Conservation (phyloP, 805 yeast genomes). For the Lipomyces anomalus region DNA sequence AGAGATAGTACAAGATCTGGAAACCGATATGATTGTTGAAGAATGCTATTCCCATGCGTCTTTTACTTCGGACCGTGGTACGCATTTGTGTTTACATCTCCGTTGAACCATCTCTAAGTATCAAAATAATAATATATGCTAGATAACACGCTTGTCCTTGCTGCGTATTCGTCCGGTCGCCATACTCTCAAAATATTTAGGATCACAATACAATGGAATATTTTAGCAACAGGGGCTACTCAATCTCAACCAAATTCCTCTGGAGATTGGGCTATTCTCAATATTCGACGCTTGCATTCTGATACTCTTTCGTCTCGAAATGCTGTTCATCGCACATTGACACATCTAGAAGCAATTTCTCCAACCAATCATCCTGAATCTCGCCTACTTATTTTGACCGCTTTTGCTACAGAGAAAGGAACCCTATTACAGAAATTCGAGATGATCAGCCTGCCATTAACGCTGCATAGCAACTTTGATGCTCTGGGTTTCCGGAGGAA, state of each 20-base stretch:
- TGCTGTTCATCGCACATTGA: constrained; percentile 6
- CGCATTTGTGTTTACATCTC: too few relatives aligned
- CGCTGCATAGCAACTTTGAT: constrained; percentile 19
- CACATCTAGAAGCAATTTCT: constrained; percentile 20
- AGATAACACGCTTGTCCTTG: constrained; percentile 30
- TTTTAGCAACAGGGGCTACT: constrained; percentile 1
- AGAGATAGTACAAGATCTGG: constrained; percentile 24
- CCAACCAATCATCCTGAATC: constrained; percentile 24
- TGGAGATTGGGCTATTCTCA: constrained; percentile 8
- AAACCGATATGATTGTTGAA: constrained; percentile 17
- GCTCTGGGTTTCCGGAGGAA: constrained; percentile 15
- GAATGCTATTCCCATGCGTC: constrained; percentile 22
- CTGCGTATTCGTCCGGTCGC: constrained; percentile 26
- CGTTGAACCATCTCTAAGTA: neutral
- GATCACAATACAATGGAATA: constrained; percentile 29
- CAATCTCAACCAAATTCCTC: constrained; percentile 3
- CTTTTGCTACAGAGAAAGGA: constrained; percentile 7
- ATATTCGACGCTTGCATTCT: constrained; percentile 8
- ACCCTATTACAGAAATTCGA: constrained; percentile 13
- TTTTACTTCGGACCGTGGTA: constrained; percentile 18
- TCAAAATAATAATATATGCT: constrained; percentile 5
- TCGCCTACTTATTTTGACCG: constrained; percentile 10
- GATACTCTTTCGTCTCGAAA: constrained; percentile 12
- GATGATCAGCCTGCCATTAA: constrained; percentile 13
- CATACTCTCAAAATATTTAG: constrained; percentile 27